Conservation (phyloP, 305 asterid species). For the Fraxinus platypoda region DNA sequence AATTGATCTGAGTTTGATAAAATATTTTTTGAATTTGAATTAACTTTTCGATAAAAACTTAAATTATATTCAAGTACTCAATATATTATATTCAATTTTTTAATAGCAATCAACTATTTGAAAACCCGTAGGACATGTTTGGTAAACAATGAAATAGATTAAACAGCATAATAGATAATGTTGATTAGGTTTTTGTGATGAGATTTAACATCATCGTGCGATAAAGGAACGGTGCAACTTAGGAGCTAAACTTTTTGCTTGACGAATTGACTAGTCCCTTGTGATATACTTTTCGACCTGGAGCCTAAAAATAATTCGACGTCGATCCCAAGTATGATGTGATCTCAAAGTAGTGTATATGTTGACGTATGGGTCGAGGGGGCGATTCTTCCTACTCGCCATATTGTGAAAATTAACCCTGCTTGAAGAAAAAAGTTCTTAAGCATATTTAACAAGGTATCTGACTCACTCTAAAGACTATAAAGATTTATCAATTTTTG, state of each 20-base stretch:
- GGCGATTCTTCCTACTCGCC: neutral
- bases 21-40: neutral
- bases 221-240: neutral
- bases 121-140: neutral
- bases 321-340: neutral
- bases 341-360: neutral
- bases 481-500: neutral
- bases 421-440: neutral
- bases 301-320: neutral
- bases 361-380: neutral
- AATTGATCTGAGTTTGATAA: neutral
- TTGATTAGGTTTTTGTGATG: neutral
- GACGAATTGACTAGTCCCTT: neutral
- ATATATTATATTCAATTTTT: neutral
- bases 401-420: neutral
- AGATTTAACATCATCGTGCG: neutral
- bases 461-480: no score
- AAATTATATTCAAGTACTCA: neutral
- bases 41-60: neutral
- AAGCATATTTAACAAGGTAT: no score
- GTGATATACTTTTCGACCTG: neutral
- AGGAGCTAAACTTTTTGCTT: neutral
- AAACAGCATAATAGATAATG: neutral
- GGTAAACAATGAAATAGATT: neutral
- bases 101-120: neutral